A percentile compares a stretch with the other conserved stretches of the same genome.
These are phyloP conservation scores for Stagonosporopsis vannaccii DNA, from an alignment of 2,329 filamentous ascomycete species.

Conservation along the genomic window DNA sequence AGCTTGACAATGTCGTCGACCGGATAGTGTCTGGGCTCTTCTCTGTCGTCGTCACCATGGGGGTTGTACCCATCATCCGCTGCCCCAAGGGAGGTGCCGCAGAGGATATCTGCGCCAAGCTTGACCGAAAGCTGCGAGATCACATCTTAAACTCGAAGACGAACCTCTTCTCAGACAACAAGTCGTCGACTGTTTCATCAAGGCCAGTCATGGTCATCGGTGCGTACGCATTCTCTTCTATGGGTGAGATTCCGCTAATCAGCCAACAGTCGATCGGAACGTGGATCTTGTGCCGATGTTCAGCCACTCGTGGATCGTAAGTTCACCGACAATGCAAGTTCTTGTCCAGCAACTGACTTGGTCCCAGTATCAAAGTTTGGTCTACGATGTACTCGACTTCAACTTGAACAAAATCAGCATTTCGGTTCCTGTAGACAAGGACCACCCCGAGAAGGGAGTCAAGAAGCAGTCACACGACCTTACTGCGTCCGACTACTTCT, in stretches of 20 bases:
- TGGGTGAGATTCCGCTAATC: constrained; percentile 1
- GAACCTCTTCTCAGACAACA: constrained; percentile 85
- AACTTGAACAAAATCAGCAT: constrained; percentile 94
- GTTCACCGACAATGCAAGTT: background rate
- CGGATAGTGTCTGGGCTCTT: constrained; percentile 95
- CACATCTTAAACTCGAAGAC: constrained; percentile 98
- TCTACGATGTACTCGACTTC: constrained; percentile 79
- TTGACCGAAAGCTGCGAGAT: constrained; percentile 94
- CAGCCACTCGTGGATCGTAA: constrained; percentile 85
- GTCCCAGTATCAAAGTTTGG: constrained; percentile 75
- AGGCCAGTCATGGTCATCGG: constrained; percentile 91
- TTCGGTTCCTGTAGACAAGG: constrained; percentile 80
- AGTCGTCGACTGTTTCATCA: constrained; percentile 65
- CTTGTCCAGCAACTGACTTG: background rate
- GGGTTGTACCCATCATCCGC: constrained; percentile 94
- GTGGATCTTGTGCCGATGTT: constrained; percentile 97
- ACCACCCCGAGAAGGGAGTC: constrained; percentile 74
- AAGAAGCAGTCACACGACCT: constrained; percentile 91
- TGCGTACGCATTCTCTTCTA: constrained; percentile 69
- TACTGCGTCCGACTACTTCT: constrained; percentile 92
- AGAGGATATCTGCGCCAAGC: constrained; percentile 90
- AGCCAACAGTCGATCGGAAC: constrained; percentile 83
- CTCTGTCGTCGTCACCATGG: constrained; percentile 98
- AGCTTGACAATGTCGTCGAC: constrained; percentile 86
- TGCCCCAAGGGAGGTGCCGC: constrained; percentile 92